These are phyloP conservation scores for Eucalyptus cloeziana DNA, from an alignment of 345 rosid species.

Conservation along the genomic window DNA sequence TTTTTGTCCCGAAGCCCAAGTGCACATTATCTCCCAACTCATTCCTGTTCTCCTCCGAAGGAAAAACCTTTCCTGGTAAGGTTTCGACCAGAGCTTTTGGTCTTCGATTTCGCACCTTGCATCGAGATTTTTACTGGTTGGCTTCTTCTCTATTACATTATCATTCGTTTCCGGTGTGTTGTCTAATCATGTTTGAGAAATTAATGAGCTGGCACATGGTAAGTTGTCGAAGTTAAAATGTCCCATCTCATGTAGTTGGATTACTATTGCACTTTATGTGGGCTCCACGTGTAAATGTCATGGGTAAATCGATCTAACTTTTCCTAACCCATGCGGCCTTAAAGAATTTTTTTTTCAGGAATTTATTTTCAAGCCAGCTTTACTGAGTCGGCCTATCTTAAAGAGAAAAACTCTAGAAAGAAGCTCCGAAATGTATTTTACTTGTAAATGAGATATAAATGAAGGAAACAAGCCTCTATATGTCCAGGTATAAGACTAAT, in stretches of 20 bases:
- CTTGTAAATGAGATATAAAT: too few relatives aligned
- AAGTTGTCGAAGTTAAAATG: not conserved
- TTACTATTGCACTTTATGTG: not conserved
- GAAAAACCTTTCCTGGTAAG: not conserved
- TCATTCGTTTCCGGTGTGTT: not conserved
- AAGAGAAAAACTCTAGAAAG: too few relatives aligned
- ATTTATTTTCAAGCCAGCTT: too few relatives aligned
- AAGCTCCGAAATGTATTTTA: accelerated
- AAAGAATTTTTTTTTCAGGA: too few relatives aligned
- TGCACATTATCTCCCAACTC: not conserved
- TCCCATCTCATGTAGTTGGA: not conserved
- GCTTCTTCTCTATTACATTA: not conserved
- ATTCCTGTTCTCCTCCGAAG: not conserved
- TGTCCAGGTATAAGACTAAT: accelerated
- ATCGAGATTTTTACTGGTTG: not conserved
- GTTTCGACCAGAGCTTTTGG: not conserved
- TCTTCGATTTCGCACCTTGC: not conserved
- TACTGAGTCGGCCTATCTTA: too few relatives aligned
- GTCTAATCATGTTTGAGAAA: not conserved
- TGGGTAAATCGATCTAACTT: accelerated
- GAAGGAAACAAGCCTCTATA: accelerated
- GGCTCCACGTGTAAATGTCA: not conserved
- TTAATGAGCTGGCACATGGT: not conserved
- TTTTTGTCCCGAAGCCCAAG: not conserved
- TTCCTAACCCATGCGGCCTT: too few relatives aligned